Conservation (phyloP, 1,284 basidiomycete species). For the Malassezia sympodialis region DNA sequence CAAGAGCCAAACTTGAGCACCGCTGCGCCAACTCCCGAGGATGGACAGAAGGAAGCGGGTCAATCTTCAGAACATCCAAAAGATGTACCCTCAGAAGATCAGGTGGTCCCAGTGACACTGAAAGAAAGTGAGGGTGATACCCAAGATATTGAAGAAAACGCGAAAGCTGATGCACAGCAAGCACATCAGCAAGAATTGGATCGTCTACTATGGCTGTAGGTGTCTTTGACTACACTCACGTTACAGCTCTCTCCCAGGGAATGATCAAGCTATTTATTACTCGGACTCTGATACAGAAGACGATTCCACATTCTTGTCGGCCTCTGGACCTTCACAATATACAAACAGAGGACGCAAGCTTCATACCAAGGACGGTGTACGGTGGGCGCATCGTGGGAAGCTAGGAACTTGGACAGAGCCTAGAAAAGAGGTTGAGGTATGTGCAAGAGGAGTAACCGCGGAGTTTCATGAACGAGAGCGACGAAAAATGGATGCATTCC, state of each 20-base stretch:
- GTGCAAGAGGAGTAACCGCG: not conserved
- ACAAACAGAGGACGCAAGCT: conserved; percentile 46
- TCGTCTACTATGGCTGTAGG: conserved; percentile 16
- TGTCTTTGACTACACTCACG: not conserved
- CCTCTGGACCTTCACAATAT: conserved; percentile 8
- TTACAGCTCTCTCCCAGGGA: conserved; percentile 11
- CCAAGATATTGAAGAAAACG: not conserved
- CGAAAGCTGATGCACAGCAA: not conserved
- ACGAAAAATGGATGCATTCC: conserved; percentile 27
- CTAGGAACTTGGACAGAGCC: conserved; percentile 41
- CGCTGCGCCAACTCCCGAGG: not conserved
- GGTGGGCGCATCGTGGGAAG: conserved; percentile 42
- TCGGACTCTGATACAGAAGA: conserved; percentile 11
- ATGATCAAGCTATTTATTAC: conserved; percentile 14
- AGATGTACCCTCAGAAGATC: not conserved
- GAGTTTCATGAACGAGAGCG: conserved; percentile 24
- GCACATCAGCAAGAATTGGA: conserved; percentile 8
- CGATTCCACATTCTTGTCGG: not conserved
- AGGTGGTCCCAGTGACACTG: not conserved
- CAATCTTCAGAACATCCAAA: not conserved
- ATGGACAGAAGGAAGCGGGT: not conserved
- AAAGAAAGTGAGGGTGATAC: not conserved
- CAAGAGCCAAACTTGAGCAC: not conserved
- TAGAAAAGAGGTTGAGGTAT: conserved; percentile 32
- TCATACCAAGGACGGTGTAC: conserved; percentile 25